Evolutionary conservation across 192 early-diverging fungal genomes (phyloP).

Genomic region (Umbelopsis ramanniana): DNA sequence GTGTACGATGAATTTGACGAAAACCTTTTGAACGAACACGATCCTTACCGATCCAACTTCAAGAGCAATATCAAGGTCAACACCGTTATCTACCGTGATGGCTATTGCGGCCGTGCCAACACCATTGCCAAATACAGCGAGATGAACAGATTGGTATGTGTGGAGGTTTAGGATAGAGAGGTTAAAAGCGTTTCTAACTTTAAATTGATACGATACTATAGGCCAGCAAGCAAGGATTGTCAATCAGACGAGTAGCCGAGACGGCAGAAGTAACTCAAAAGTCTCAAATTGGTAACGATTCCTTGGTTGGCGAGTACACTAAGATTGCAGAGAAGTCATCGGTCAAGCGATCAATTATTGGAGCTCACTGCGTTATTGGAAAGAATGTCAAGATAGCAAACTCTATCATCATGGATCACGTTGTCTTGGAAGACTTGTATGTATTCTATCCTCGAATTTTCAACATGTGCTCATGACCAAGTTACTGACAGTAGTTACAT

Average conservation of each 20-base stretch:
- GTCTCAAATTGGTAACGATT: conserved; percentile 88
- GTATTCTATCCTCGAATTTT: conserved; percentile 14
- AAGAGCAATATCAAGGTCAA: conserved; percentile 51
- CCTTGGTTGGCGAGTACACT: conserved; percentile 86
- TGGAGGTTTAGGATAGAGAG: background rate
- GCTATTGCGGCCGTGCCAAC: conserved; percentile 84
- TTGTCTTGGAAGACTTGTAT: conserved; percentile 87
- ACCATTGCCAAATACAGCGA: conserved; percentile 85
- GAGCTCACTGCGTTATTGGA: conserved; percentile 93
- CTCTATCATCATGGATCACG: conserved; percentile 96
- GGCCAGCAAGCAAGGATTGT: conserved; percentile 44
- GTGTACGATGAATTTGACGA: conserved; percentile 46
- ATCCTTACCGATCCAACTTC: conserved; percentile 33
- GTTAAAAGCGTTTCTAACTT: background rate
- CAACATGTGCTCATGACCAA: background rate
- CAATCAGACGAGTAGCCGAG: conserved; percentile 62
- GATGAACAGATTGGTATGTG: conserved; percentile 80
- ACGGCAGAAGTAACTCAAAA: conserved; percentile 70
- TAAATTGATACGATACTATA: background rate
- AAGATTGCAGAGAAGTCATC: conserved; percentile 91
- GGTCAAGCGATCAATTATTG: conserved; percentile 93
- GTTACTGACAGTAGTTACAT: background rate
- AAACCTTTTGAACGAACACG: conserved; percentile 40
- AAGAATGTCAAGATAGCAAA: conserved; percentile 95
- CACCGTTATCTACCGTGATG: conserved; percentile 65